Conservation (phyloP, 768 basidiomycete genomes). For the Gloeostereum incarnatum region DNA sequence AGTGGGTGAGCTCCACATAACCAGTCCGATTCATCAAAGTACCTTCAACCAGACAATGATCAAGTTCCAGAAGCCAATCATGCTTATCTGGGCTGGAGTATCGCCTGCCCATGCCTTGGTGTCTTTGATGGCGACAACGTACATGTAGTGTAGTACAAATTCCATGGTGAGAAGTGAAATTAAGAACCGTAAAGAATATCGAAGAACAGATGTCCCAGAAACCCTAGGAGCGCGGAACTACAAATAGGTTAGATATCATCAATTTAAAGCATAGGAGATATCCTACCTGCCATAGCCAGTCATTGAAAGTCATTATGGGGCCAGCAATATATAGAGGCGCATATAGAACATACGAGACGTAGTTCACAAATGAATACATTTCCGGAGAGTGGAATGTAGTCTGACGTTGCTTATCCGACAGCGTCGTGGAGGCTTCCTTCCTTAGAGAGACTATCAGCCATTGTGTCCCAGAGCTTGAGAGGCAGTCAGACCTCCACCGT, state of each 20-base stretch:
- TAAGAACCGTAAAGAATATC: slow-evolving; percentile 67
- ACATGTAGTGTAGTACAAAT: slow-evolving; percentile 86
- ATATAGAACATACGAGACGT: slow-evolving; percentile 82
- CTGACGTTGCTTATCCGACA: slow-evolving; percentile 56
- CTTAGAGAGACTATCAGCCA: too few relatives aligned
- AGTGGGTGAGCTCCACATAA: too few relatives aligned
- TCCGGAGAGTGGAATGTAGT: slow-evolving; percentile 41
- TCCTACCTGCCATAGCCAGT: slow-evolving; percentile 87
- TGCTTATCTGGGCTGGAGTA: slow-evolving; percentile 70
- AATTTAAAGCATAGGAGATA: not conserved
- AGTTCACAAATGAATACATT: slow-evolving; percentile 62
- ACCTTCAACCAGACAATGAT: slow-evolving; percentile 97
- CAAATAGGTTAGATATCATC: not conserved
- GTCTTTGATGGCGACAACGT: slow-evolving; percentile 95
- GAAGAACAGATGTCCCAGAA: slow-evolving; percentile 28
- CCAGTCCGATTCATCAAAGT: slow-evolving; percentile 8
- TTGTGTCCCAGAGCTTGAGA: not conserved
- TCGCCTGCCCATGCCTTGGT: slow-evolving; percentile 72
- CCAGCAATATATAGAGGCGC: slow-evolving; percentile 94
- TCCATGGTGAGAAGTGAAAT: slow-evolving; percentile 80
- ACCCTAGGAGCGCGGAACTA: slow-evolving; percentile 55
- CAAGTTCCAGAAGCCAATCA: slow-evolving; percentile 97
- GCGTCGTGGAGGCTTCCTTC: too few relatives aligned
- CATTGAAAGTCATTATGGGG: slow-evolving; percentile 93
- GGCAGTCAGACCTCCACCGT: slow-evolving; percentile 29